Conservation (phyloP, 352 stramenopile species). For the Globisporangium cederbergense region DNA sequence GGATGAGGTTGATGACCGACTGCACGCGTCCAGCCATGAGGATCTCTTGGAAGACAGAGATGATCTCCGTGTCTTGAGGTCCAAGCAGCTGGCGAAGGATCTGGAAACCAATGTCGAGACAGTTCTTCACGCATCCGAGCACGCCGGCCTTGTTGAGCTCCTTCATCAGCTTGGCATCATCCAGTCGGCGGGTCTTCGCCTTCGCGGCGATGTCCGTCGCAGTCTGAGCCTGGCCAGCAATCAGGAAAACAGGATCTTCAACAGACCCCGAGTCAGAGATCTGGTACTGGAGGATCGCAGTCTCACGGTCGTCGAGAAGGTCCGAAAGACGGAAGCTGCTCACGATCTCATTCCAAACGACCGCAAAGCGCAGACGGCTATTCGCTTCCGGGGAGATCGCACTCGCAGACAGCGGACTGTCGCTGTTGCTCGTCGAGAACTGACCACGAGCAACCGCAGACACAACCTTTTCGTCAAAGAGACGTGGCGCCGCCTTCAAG, state of each 20-base stretch:
- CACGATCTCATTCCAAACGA: conserved; percentile 89
- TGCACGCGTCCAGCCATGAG: conserved; percentile 43
- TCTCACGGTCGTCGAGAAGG: conserved; percentile 84
- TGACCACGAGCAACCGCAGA: conserved; percentile 65
- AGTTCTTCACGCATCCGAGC: conserved; percentile 71
- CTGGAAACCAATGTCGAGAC: conserved; percentile 75
- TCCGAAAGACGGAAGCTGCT: conserved; percentile 87
- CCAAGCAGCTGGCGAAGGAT: conserved; percentile 81
- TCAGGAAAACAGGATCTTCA: conserved; percentile 85
- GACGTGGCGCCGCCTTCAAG: conserved; percentile 49
- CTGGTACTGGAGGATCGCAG: conserved; percentile 86
- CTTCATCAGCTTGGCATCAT: conserved; percentile 61
- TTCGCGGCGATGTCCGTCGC: conserved; percentile 63
- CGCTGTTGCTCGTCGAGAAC: conserved; percentile 44
- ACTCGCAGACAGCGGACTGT: conserved; percentile 51
- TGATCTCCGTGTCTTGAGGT: conserved; percentile 51
- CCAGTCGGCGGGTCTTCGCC: conserved; percentile 50
- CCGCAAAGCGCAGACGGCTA: conserved; percentile 76
- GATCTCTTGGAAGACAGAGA: conserved; percentile 71
- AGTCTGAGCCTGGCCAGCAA: conserved; percentile 73
- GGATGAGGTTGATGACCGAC: conserved; percentile 64
- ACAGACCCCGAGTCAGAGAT: conserved; percentile 79
- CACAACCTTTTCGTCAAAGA: conserved; percentile 83
- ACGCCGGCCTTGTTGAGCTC: conserved; percentile 76
- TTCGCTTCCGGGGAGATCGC: conserved; percentile 66